Conservation (phyloP, 768 basidiomycete genomes). For the Cystobasidium ongulense region DNA sequence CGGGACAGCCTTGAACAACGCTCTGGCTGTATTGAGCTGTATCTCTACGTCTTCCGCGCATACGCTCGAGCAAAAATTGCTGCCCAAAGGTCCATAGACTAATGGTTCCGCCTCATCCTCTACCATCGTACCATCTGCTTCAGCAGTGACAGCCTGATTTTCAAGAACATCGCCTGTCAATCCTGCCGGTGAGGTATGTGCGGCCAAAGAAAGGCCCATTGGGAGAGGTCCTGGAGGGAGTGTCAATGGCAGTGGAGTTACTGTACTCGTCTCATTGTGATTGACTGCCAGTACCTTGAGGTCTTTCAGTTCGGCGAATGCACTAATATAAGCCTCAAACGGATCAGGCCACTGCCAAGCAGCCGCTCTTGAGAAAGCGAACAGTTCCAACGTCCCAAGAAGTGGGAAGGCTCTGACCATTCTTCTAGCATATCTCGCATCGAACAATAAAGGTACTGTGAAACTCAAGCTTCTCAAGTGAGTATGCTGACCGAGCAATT, state of each 20-base stretch:
- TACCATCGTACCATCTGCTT: too few species aligned
- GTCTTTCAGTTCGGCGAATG: not conserved
- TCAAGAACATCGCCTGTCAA: not conserved
- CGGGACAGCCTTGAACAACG: not conserved
- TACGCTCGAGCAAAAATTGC: not conserved
- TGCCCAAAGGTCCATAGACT: not conserved
- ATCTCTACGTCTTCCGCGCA: not conserved
- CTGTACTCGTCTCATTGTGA: not conserved
- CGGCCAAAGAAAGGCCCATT: not conserved
- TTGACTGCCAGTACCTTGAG: not conserved
- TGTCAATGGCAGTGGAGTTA: not conserved
- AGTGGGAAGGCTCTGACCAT: not conserved
- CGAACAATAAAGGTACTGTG: not conserved
- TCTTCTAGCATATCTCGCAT: not conserved
- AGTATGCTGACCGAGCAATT: not conserved
- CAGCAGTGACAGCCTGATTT: not conserved
- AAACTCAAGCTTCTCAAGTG: not conserved
- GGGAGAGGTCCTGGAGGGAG: not conserved
- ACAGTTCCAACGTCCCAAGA: not conserved
- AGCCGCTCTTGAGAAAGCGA: not conserved
- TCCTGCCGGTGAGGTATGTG: not conserved
- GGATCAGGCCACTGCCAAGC: conserved; percentile 5
- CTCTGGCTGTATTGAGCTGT: not conserved
- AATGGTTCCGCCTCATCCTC: too few species aligned
- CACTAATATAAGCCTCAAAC: not conserved